Evolutionary conservation across 192 early-diverging fungal species (phyloP).

Genomic region (Coemansia sp.): DNA sequence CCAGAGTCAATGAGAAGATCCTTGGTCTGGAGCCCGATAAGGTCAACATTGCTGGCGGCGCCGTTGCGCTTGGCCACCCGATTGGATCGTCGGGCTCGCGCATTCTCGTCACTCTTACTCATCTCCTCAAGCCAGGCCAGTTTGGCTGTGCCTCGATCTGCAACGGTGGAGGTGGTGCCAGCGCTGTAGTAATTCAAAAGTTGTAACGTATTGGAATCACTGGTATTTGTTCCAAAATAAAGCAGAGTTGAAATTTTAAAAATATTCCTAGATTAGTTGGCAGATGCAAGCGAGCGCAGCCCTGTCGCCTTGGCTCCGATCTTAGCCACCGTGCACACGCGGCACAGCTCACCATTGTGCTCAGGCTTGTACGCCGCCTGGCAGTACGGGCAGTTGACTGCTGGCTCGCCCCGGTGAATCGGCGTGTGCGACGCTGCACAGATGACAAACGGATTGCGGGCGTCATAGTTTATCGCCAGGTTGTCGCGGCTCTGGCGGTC

Average conservation of each 20-base stretch:
- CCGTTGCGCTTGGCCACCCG: slow-evolving; percentile 77
- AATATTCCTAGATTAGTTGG: slow-evolving; percentile 9
- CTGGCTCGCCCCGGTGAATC: slow-evolving; percentile 84
- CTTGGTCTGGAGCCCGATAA: slow-evolving; percentile 66
- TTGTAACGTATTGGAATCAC: slow-evolving; percentile 30
- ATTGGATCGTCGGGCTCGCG: slow-evolving; percentile 76
- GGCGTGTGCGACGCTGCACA: slow-evolving; percentile 84
- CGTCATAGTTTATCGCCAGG: slow-evolving; percentile 82
- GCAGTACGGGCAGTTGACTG: slow-evolving; percentile 84
- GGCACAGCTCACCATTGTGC: slow-evolving; percentile 74
- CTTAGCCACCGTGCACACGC: slow-evolving; percentile 81
- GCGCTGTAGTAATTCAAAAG: slow-evolving; percentile 66
- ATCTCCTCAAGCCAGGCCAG: slow-evolving; percentile 78
- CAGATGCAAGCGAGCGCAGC: slow-evolving; percentile 51
- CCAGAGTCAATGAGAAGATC: slow-evolving; percentile 85
- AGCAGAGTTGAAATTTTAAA: background rate
- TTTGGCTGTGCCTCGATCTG: slow-evolving; percentile 79
- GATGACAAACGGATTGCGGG: slow-evolving; percentile 91
- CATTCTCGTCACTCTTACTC: slow-evolving; percentile 78
- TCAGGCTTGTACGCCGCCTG: slow-evolving; percentile 83
- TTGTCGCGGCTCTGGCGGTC: slow-evolving; percentile 80
- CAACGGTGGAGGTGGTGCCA: slow-evolving; percentile 79
- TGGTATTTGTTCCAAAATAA: slow-evolving; percentile 16
- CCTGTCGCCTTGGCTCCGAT: slow-evolving; percentile 79
- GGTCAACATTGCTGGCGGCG: slow-evolving; percentile 80